Conservation (phyloP, 2,329 filamentous ascomycete genomes). For the Byssochlamys sp. region DNA sequence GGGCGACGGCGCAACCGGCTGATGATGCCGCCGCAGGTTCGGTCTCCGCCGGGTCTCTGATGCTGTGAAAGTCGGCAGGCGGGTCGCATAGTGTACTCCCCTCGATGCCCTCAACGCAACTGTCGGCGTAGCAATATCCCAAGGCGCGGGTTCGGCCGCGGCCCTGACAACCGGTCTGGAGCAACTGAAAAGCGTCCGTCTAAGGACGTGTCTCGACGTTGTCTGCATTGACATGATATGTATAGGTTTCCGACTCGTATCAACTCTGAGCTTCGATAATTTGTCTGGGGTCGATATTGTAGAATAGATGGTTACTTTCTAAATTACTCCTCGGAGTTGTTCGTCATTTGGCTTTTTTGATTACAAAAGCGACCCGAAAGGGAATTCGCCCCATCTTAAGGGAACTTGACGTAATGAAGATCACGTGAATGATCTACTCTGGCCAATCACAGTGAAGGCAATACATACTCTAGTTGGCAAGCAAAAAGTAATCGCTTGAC, state of each 20-base stretch:
- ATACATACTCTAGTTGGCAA: background rate
- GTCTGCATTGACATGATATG: conserved; percentile 23
- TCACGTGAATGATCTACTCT: background rate
- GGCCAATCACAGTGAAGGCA: background rate
- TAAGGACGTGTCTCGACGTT: conserved; percentile 23
- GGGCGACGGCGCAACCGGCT: conserved; percentile 25
- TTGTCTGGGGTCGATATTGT: background rate
- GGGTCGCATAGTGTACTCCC: conserved; percentile 35
- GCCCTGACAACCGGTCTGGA: conserved; percentile 12
- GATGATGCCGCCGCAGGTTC: conserved; percentile 34
- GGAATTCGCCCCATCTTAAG: background rate
- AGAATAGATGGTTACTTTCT: background rate
- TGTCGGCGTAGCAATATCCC: conserved; percentile 15
- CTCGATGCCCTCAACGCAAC: conserved; percentile 23
- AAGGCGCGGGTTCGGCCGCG: conserved; percentile 17
- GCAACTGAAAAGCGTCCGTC: conserved; percentile 17
- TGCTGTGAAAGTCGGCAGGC: conserved; percentile 39
- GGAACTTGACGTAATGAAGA: background rate
- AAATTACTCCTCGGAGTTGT: background rate
- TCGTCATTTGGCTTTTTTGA: background rate
- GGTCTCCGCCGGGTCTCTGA: conserved; percentile 40
- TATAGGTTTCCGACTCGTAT: background rate
- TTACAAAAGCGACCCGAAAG: background rate
- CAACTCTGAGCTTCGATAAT: background rate
- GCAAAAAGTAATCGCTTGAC: background rate